phyloP scores from a whole-genome alignment of 139 green algal genomes.

The Chlorella sp. region DNA sequence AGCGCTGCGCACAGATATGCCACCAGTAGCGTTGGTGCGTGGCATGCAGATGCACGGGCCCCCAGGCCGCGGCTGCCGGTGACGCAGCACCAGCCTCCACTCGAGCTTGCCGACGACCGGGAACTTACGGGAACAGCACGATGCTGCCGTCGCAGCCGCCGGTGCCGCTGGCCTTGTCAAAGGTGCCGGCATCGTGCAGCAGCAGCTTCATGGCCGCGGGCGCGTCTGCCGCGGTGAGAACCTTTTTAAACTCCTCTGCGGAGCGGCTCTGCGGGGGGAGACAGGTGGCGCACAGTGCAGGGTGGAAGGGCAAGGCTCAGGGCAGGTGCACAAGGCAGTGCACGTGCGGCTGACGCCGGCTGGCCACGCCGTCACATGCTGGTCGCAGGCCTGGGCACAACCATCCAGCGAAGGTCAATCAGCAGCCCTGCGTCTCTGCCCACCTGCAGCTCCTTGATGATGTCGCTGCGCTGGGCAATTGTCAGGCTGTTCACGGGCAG shows the following conservation, averaged over 20 bases:
- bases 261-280: background rate
- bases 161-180: slow-evolving; percentile 68
- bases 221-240: slow-evolving; percentile 64
- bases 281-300: background rate
- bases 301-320: no score
- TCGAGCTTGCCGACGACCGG: no score
- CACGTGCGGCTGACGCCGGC: no score
- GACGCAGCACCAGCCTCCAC: no score
- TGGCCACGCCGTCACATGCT: no score
- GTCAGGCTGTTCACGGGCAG: slow-evolving; percentile 14
- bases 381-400: background rate
- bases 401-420: no score
- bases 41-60: no score
- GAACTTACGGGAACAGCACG: slow-evolving; percentile 48
- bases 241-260: slow-evolving; percentile 19
- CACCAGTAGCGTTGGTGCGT: no score
- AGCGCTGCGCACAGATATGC: no score
- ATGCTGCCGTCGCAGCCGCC: slow-evolving; percentile 84
- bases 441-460: slow-evolving; percentile 28
- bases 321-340: no score
- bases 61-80: no score
- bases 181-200: slow-evolving; percentile 78
- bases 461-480: slow-evolving; percentile 21
- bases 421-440: background rate
- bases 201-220: slow-evolving; percentile 61